Conservation (phyloP, 129 eudicot species). For the Flaveria ramosissima region DNA sequence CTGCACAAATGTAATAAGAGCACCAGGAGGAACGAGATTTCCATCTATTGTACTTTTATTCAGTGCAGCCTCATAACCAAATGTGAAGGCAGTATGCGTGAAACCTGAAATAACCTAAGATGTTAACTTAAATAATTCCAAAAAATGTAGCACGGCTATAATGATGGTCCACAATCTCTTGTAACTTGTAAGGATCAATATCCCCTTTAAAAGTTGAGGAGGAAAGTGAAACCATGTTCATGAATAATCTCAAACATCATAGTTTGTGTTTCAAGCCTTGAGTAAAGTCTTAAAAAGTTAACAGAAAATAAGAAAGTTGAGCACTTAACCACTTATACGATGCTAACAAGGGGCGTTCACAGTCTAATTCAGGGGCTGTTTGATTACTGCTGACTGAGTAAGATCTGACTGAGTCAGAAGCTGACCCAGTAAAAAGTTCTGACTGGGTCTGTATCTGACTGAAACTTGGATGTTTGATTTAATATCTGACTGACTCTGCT, state of each 20-base stretch:
- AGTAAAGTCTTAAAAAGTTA: neutral
- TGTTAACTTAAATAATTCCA: neutral
- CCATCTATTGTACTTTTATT: slow-evolving; percentile 78
- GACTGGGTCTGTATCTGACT: no score
- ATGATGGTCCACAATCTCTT: neutral
- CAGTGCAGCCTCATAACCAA: slow-evolving; percentile 88
- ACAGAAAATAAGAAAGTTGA: no score
- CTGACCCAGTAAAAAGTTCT: no score
- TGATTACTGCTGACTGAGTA: no score
- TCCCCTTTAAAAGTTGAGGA: neutral
- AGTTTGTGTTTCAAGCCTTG: slow-evolving; percentile 9
- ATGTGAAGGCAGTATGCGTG: slow-evolving; percentile 82
- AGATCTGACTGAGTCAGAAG: no score
- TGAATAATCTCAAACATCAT: neutral
- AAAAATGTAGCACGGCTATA: neutral
- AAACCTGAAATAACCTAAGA: slow-evolving; percentile 58
- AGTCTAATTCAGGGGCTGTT: no score
- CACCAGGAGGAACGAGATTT: slow-evolving; percentile 91
- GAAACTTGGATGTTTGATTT: no score
- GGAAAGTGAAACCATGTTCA: neutral
- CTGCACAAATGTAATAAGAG: slow-evolving; percentile 86
- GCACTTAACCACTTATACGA: no score
- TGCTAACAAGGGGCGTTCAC: no score
- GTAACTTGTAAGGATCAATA: neutral
- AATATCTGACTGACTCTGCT: no score